Percentiles rank a stretch among this genome's conserved stretches.
Conservation (phyloP, 371 early-diverging fungal species). For the Mortierella sp. region DNA sequence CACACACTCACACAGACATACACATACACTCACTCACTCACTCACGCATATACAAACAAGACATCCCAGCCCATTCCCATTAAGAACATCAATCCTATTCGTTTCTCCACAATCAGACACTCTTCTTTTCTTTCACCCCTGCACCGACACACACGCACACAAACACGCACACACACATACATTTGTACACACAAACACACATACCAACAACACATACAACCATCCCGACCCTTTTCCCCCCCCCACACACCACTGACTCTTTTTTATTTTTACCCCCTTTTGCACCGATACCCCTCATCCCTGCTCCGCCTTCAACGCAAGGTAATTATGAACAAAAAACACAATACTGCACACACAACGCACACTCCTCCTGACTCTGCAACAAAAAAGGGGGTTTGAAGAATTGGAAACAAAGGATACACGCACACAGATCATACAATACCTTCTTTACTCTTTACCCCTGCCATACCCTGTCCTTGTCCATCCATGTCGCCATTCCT, state of each 20-base stretch:
- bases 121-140: not conserved
- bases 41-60: not conserved
- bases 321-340: not conserved
- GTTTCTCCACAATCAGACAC: no score
- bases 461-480: not conserved
- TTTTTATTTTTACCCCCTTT: not conserved
- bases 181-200: not conserved
- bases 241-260: no score
- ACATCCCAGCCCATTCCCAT: not conserved
- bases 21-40: not conserved
- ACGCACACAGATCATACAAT: not conserved
- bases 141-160: not conserved
- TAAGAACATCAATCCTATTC: no score
- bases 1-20: not conserved
- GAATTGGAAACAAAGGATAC: not conserved
- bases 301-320: constrained; percentile 2
- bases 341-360: not conserved
- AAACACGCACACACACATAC: not conserved
- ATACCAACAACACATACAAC: no score
- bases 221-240: no score
- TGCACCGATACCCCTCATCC: not conserved
- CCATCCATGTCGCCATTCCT: constrained; percentile 3
- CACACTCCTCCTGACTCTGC: not conserved
- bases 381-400: not conserved
- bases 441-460: not conserved